Evolutionary conservation across 129 eudicot species (phyloP), one percentile per base, ranked within the genome.

Genomic region (Tagetes erecta): DNA sequence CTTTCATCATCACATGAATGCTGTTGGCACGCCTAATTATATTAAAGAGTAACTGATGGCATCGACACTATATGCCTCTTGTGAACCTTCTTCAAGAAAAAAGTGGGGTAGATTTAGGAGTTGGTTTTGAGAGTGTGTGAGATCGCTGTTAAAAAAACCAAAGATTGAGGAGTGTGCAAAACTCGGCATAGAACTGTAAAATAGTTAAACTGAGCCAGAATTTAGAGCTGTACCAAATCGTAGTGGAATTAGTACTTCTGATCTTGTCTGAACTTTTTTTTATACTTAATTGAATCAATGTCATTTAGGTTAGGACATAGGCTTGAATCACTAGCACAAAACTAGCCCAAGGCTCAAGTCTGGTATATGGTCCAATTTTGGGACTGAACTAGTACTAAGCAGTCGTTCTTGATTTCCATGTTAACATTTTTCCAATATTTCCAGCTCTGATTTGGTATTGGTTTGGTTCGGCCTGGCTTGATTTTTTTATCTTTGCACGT

Each of bases 1-100:
- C 46, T 75, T 40, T 50, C 36, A 53, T 76, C 39, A 4, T 11
- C 46, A 13, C 36, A 53, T 12, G 46, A 41, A 65, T 53, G 38
- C 14, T 76, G 46, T 67, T 76, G 67, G 58, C 36, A 41, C 42
- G 34, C 67, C 55, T 51, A 41, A n/a, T 34, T 52, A 6, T 1
- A 33, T 33, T 38, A 53, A 8, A 76, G 0, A 0, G 12, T 66
- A 41, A n/a, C 14, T 65, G 49, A 55, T n/a, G 67, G 13, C 44
- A 53, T 42, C 67, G 66, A 76, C 37, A 3, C 56, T 31, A 0
- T 70, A 52, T 51, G 10, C 75, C 49, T 37, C 47, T 36, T 58
- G 8, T 49, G 74, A 70, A 50, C 36, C 62, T 49, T 37, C 57
- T 49, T 51, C 13, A 1, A 20, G 57, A 14, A 8, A 52, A 70